These are phyloP conservation scores for Leptosphaerulina australis DNA, from an alignment of 2,329 filamentous ascomycete species.

Conservation along the genomic window DNA sequence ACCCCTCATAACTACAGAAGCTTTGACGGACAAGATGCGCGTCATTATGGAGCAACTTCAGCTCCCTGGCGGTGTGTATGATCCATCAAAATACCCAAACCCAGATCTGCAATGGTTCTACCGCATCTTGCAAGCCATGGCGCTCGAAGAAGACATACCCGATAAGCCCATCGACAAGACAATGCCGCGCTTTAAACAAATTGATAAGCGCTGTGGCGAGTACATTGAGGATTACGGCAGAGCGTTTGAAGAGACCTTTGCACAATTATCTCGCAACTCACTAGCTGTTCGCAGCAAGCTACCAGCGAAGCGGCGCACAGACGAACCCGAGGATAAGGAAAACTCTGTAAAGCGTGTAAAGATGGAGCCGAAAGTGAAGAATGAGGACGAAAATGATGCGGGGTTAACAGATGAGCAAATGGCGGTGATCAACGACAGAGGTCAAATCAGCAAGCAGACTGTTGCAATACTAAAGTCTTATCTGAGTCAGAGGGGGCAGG, in stretches of 20 bases:
- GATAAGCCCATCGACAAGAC: slow-evolving; percentile 78
- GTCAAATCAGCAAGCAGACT: slow-evolving; percentile 51
- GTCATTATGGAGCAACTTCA: slow-evolving; percentile 83
- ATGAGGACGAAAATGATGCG: slow-evolving; percentile 29
- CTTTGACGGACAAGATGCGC: slow-evolving; percentile 81
- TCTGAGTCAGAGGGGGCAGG: slow-evolving; percentile 32
- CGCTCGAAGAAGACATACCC: slow-evolving; percentile 88
- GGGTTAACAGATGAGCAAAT: slow-evolving; percentile 54
- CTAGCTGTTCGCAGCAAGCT: slow-evolving; percentile 53
- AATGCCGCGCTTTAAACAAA: slow-evolving; percentile 81
- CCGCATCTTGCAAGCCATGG: slow-evolving; percentile 86
- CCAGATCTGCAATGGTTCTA: slow-evolving; percentile 97
- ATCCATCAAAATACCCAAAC: slow-evolving; percentile 88
- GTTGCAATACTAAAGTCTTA: slow-evolving; percentile 45
- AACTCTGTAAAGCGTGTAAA: slow-evolving; percentile 37
- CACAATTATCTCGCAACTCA: slow-evolving; percentile 47
- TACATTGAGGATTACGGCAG: slow-evolving; percentile 80
- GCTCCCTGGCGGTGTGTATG: slow-evolving; percentile 82
- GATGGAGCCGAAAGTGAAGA: slow-evolving; percentile 34
- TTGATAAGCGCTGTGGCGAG: slow-evolving; percentile 80
- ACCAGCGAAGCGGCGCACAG: slow-evolving; percentile 51
- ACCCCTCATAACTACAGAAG: slow-evolving; percentile 59
- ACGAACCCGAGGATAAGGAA: slow-evolving; percentile 29
- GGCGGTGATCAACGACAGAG: slow-evolving; percentile 51
- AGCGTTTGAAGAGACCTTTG: slow-evolving; percentile 66